Evolutionary conservation across 768 basidiomycete species (phyloP), one percentile per base, ranked within the genome.

Genomic region (Gelatoporia subvermispora): DNA sequence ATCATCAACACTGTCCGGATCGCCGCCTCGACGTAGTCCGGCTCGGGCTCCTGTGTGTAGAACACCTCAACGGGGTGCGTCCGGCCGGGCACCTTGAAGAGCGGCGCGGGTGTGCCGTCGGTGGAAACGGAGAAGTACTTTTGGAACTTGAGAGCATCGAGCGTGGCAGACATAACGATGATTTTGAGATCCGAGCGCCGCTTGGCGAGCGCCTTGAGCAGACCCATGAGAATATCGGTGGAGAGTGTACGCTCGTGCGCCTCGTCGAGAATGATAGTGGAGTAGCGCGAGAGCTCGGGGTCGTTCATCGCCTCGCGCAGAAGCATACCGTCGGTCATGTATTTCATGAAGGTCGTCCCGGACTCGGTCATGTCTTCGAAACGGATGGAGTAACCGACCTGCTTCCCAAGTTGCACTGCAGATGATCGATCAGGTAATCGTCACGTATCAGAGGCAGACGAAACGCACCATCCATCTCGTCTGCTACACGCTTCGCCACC

Each of bases 271-370:
- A 99, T 98, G 68, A 99, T 93, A 18, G 95, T 97, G 17, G 92
- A 95, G 66, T 99, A 99, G 3, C 93, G 82, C 22, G 77, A 73
- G 35, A 98, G 79, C 17, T 81, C 77, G 8, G 91, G 88, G 67
- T 98, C 95, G 68, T 94, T 91, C 94, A 97, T 99, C 4, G 93
- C 93, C 71, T 96, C 93, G 17, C 93, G 84, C n/a, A 95, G 80
- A 47, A 92, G 83, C 93, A 97, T 96, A 79, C 95, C 96, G 59
- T 99, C 96, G 15, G 96, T 99, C 94, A 98, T 96, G 72, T 99
- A 98, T 65, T 96, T 97, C 54, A 99, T 75, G 69, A 99, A 96
- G 0, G 96, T 98, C 25, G 85, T 88, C 0, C 89, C 87, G 0
- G 81, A 72, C 57, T 90, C 79, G 37, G 95, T 88, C 89, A 93